Evolutionary conservation across 2,329 filamentous ascomycete species (phyloP).

Genomic region (Torrubiellomyces zombiae): DNA sequence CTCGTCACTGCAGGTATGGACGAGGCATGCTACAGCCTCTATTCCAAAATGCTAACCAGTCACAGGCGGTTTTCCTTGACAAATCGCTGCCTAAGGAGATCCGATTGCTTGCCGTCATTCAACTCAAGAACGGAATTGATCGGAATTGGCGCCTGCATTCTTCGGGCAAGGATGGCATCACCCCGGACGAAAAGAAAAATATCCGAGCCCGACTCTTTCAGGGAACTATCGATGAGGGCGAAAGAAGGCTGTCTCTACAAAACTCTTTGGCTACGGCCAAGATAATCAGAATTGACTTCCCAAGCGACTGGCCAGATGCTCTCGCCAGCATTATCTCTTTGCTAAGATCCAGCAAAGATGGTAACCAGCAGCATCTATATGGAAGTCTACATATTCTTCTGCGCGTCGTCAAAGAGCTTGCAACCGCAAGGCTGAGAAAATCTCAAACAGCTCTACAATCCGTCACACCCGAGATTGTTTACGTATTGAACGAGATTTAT

Average conservation of each 20-base stretch:
- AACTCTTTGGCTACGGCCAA: constrained; percentile 81
- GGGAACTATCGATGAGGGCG: constrained; percentile 60
- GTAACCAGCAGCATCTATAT: constrained; percentile 48
- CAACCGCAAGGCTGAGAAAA: constrained; percentile 58
- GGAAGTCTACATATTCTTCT: constrained; percentile 63
- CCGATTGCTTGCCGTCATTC: constrained; percentile 79
- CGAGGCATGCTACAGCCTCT: no score
- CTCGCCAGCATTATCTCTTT: constrained; percentile 44
- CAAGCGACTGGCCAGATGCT: constrained; percentile 61
- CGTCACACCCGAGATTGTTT: constrained; percentile 69
- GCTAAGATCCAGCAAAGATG: constrained; percentile 35
- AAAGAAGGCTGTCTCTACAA: constrained; percentile 62
- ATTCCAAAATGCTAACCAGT: constrained; percentile 1
- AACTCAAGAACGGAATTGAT: constrained; percentile 93
- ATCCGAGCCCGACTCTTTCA: constrained; percentile 64
- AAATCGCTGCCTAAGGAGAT: constrained; percentile 58
- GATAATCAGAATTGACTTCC: constrained; percentile 78
- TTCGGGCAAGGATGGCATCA: constrained; percentile 43
- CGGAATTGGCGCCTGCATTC: constrained; percentile 69
- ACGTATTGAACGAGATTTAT: constrained; percentile 64
- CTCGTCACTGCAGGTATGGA: constrained; percentile 47
- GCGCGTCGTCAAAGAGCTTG: constrained; percentile 79
- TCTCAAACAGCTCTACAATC: constrained; percentile 64
- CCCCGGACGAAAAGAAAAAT: constrained; percentile 55
- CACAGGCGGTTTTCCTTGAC: constrained; percentile 65